Evolutionary conservation across 1,284 basidiomycete genomes (phyloP).

Genomic region (Sutorius eximius): DNA sequence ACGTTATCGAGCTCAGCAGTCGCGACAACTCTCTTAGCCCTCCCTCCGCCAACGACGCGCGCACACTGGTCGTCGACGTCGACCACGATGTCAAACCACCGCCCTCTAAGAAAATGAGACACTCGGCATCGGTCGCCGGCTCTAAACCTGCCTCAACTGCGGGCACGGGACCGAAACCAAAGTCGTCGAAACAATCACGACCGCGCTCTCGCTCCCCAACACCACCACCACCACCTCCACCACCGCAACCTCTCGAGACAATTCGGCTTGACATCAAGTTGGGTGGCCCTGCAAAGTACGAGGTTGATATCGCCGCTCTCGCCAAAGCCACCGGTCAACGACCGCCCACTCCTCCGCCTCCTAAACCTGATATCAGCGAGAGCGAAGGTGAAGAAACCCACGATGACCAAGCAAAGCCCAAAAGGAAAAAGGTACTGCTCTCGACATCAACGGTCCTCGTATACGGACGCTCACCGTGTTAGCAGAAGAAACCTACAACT

Average conservation of each 20-base stretch:
- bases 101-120: slow-evolving; percentile 31
- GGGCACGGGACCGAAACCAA: slow-evolving; percentile 34
- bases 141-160: slow-evolving; percentile 33
- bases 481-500: slow-evolving; percentile 55
- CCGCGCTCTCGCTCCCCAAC: slow-evolving; percentile 60
- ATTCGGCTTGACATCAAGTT: slow-evolving; percentile 68
- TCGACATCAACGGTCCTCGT: background rate
- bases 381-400: slow-evolving; percentile 53
- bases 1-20: slow-evolving; percentile 31
- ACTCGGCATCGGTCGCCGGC: slow-evolving; percentile 23
- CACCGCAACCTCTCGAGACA: slow-evolving; percentile 57
- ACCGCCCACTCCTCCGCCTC: slow-evolving; percentile 51
- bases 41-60: slow-evolving; percentile 14
- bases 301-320: slow-evolving; percentile 61
- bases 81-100: slow-evolving; percentile 31
- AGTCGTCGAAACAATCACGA: slow-evolving; percentile 39
- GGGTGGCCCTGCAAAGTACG: slow-evolving; percentile 71
- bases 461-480: slow-evolving; percentile 7
- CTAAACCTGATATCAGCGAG: slow-evolving; percentile 49
- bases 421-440: slow-evolving; percentile 42
- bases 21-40: slow-evolving; percentile 31
- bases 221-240: slow-evolving; percentile 51
- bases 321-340: slow-evolving; percentile 68
- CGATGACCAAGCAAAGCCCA: slow-evolving; percentile 40
- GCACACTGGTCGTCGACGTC: slow-evolving; percentile 12